Base-by-base conservation (phyloP, 129 eudicot species). In the Escallonia rubra region DNA sequence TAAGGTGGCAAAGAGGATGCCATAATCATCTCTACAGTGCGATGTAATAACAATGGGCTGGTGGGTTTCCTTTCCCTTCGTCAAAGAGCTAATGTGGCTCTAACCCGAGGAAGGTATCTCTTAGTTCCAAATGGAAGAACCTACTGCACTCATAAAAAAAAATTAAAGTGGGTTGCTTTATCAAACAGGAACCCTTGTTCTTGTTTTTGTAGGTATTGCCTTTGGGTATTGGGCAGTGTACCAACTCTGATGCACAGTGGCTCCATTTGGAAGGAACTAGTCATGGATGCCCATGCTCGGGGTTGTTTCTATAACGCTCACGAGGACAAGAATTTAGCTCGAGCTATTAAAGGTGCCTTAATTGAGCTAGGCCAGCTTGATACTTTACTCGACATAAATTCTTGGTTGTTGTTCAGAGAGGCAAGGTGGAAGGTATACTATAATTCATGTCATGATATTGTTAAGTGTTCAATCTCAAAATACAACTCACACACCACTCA, bases 1-100 rank as follows among this genome's bases (percentile, higher is more conserved):
- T n/a, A 86, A 77, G 88, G 91, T 70, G 85, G 89, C 49, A 89
- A 84, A 55, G 82, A 85, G 70, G 97, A 90, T 50, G 69, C 85
- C 4, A 87, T 90, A 40, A 78, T 90, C 3, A 84, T 90, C 46
- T 87, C 97, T 0, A 85, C 95, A 2, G 95, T 80, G 43, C 71
- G 95, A 64, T 73, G 79, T 63, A 90, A 90, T 44, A 53, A 39
- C 2, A 76, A 60, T 56, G 90, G 95, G 23, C 80, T 84, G 3
- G 76, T 87, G 34, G 97, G 97, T 46, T 90, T 90, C 54, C 86
- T 90, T 42, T 63, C 79, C 12, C 73, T 82, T 57, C 58, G 11
- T 43, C 85, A 73, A 59, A 76, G 97, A 67, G 41, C 90, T 0
- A 90, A 85, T 78, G 95, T 90, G 56, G 95, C 95, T 12, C 71